Evolutionary conservation across 2,329 filamentous ascomycete genomes (phyloP), one percentile per base, ranked within the genome.

Genomic region (Ciborinia camelliae): DNA sequence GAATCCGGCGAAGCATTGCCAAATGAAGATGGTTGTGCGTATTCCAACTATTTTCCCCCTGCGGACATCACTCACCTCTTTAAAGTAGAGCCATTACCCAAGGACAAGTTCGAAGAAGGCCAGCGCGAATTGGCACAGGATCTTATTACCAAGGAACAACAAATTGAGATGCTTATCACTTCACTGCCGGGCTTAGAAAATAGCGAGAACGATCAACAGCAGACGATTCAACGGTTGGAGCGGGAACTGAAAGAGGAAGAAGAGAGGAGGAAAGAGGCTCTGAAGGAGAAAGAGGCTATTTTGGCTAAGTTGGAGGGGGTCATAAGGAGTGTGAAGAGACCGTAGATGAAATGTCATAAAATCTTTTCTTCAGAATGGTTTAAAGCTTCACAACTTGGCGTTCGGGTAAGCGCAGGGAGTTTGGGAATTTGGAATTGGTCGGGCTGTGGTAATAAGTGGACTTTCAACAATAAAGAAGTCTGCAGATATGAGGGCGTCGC

Each of bases 131-230:
- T 95, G 62, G 89, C 90, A 45, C 84, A 85, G 67, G 91, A 94
- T 74, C 80, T 95, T 32, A 87, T 94, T 65, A 76, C 90, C 65
- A 92, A 93, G 73, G 89, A 92, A 72, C 90, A 93, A 78, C 90
- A 94, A 78, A 92, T 95, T 67, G 91, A 95, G 75, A 81, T 85
- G 52, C 79, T 95, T 55, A 90, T 94, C 65, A 89, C 87, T 20
- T 85, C 83, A 28, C 81, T 96, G 2, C 91, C 91, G 0, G 91
- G 91, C 0, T 79, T 95, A 28, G 89, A 91, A 52, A 90, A 88
- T 68, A 94, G 89, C 72, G 90, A 94, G 75, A 81, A 84, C 68
- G 89, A 92, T 72, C 91, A 96, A 76, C 84, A 90, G 73, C 81
- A 83, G 69, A 83, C 84, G 65, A 87, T 90, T 65, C 82, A 80